Evolutionary conservation across 2,329 filamentous ascomycete genomes (phyloP).

Genomic region (Xylaria multiplex): DNA sequence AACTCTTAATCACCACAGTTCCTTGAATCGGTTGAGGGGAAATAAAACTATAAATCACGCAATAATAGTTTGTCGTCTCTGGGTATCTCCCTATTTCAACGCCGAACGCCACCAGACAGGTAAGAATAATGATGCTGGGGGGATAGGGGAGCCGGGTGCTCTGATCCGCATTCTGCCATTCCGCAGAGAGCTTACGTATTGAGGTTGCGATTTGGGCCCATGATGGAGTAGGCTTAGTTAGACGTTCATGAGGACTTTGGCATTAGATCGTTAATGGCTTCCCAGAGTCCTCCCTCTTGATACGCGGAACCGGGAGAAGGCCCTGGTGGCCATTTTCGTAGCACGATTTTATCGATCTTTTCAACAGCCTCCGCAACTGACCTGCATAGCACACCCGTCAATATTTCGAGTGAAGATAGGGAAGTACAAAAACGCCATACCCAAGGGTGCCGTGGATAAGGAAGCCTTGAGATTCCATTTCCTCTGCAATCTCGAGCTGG

Average conservation of each 20-base stretch:
- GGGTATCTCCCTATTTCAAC: constrained; percentile 27
- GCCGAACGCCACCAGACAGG: constrained; percentile 8
- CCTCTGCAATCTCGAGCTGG: constrained; percentile 84
- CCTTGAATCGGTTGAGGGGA: neutral
- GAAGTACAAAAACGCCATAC: constrained; percentile 54
- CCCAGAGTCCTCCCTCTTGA: constrained; percentile 45
- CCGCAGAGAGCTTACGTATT: neutral
- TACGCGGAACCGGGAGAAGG: constrained; percentile 39
- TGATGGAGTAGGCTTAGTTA: neutral
- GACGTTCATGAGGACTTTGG: constrained; percentile 21
- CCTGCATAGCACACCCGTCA: constrained; percentile 34
- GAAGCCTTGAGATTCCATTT: constrained; percentile 79
- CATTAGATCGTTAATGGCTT: constrained; percentile 43
- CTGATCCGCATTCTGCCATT: neutral
- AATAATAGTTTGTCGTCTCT: neutral
- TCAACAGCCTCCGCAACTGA: constrained; percentile 42
- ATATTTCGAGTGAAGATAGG: constrained; percentile 7
- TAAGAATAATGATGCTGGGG: neutral
- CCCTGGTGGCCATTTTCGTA: constrained; percentile 43
- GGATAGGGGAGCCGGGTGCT: neutral
- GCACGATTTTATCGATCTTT: constrained; percentile 31
- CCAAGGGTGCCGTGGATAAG: constrained; percentile 75
- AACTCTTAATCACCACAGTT: neutral
- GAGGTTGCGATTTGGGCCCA: neutral
- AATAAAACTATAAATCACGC: too few relatives aligned